Evolutionary conservation across 306 rosid species (phyloP).

Genomic region (Medicago truncatula): DNA sequence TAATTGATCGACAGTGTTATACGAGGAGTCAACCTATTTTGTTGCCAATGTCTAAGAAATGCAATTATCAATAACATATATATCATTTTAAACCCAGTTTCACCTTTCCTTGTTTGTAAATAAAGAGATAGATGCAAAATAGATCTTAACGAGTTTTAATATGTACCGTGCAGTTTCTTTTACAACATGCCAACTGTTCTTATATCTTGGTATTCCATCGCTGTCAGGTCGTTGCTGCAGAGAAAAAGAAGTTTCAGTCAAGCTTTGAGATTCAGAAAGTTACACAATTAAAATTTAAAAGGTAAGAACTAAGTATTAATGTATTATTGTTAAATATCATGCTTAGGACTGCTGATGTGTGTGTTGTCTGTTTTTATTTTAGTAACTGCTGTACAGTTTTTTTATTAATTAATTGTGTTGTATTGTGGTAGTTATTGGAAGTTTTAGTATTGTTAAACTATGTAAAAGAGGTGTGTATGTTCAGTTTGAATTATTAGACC

Average conservation of each 20-base stretch:
- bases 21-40: neutral
- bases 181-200: constrained; percentile 55
- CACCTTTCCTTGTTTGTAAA: constrained; percentile 8
- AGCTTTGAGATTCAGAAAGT: constrained; percentile 23
- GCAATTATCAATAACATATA: constrained; percentile 36
- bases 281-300: constrained; percentile 1
- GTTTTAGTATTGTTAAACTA: too few species aligned
- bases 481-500: too few species aligned
- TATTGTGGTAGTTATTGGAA: too few species aligned
- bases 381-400: too few species aligned
- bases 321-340: too few species aligned
- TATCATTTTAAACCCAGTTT: neutral
- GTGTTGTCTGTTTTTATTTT: too few species aligned
- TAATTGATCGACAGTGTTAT: constrained; percentile 1
- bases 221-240: constrained; percentile 85
- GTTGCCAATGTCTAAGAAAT: constrained; percentile 14
- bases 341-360: too few species aligned
- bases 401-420: too few species aligned
- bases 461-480: too few species aligned
- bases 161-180: constrained; percentile 57
- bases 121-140: constrained; percentile 8
- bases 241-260: constrained; percentile 39
- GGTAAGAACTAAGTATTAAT: too few species aligned
- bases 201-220: constrained; percentile 70
- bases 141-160: constrained; percentile 19